These are phyloP conservation scores for Cryptococcus maquisensis DNA, from an alignment of 1,284 basidiomycete species.

Conservation along the genomic window DNA sequence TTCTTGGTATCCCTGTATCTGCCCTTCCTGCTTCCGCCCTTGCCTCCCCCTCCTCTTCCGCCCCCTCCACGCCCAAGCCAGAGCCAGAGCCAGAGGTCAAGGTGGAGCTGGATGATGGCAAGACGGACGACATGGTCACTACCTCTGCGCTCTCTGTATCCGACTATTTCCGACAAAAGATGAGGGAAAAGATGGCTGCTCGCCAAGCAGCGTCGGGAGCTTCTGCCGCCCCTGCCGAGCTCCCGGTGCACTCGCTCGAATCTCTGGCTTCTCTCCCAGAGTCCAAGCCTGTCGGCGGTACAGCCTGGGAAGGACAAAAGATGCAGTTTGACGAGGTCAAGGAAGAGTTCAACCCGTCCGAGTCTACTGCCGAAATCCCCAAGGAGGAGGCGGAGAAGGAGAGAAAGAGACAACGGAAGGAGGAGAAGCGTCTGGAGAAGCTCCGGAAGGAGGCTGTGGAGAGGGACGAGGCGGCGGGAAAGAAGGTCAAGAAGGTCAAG, in stretches of 20 bases:
- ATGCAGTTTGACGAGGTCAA: conserved; percentile 27
- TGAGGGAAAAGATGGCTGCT: conserved; percentile 43
- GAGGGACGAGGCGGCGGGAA: conserved; percentile 10
- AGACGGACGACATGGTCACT: conserved; percentile 29
- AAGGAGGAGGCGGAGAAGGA: conserved; percentile 13
- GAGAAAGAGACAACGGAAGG: conserved; percentile 15
- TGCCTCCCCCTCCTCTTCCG: conserved; percentile 16
- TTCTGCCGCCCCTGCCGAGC: background rate
- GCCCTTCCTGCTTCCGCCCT: conserved; percentile 24
- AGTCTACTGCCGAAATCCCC: conserved; percentile 7
- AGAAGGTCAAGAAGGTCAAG: conserved; percentile 20
- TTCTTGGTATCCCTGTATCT: conserved; percentile 44
- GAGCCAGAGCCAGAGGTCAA: conserved; percentile 3
- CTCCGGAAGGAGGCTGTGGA: conserved; percentile 1
- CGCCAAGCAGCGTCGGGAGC: conserved; percentile 23
- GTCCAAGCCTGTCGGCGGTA: conserved; percentile 27
- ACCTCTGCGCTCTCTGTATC: conserved; percentile 41
- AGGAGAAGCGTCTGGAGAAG: conserved; percentile 1
- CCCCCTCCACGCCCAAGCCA: conserved; percentile 15
- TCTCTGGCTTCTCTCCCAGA: background rate
- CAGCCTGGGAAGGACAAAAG: conserved; percentile 38
- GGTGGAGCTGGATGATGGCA: conserved; percentile 12
- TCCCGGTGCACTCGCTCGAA: conserved; percentile 5
- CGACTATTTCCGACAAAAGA: conserved; percentile 47
- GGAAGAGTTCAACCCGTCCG: conserved; percentile 11